Percentiles rank a stretch among this genome's conserved stretches.
Evolutionary conservation across 192 early-diverging fungal genomes (phyloP).

Genomic region (Mortierella alpina): DNA sequence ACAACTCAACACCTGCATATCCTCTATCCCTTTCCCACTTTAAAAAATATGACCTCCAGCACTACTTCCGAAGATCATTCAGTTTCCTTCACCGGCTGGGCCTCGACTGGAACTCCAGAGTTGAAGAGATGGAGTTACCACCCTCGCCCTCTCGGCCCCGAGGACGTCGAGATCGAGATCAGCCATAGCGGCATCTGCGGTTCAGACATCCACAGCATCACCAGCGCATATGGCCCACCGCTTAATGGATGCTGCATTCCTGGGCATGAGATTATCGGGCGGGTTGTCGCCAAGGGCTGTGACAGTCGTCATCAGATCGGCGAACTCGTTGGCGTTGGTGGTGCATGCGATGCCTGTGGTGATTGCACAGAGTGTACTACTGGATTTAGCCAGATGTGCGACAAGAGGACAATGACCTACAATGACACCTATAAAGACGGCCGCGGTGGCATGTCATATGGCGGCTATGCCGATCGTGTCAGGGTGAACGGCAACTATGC

Average conservation of each 20-base stretch:
- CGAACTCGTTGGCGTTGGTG: constrained; percentile 75
- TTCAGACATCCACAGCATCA: constrained; percentile 75
- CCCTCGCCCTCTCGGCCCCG: constrained; percentile 63
- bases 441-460: constrained; percentile 65
- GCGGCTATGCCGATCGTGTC: constrained; percentile 65
- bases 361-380: constrained; percentile 47
- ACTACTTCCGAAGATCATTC: constrained; percentile 60
- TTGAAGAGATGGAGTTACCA: constrained; percentile 62
- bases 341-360: constrained; percentile 67
- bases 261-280: constrained; percentile 64
- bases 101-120: constrained; percentile 14
- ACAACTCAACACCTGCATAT: too few relatives aligned
- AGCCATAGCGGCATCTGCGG: constrained; percentile 82
- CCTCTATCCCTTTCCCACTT: too few relatives aligned
- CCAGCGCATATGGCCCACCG: constrained; percentile 65
- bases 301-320: constrained; percentile 59
- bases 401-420: constrained; percentile 62
- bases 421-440: constrained; percentile 66
- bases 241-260: constrained; percentile 30
- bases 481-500: constrained; percentile 70
- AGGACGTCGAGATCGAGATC: constrained; percentile 80
- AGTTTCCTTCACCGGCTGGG: constrained; percentile 61
- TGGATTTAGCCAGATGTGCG: constrained; percentile 39
- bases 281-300: constrained; percentile 42
- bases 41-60: background rate